Base-by-base conservation (phyloP, 202 grass and related monocot species). In the Tripidium arundinaceum region DNA sequence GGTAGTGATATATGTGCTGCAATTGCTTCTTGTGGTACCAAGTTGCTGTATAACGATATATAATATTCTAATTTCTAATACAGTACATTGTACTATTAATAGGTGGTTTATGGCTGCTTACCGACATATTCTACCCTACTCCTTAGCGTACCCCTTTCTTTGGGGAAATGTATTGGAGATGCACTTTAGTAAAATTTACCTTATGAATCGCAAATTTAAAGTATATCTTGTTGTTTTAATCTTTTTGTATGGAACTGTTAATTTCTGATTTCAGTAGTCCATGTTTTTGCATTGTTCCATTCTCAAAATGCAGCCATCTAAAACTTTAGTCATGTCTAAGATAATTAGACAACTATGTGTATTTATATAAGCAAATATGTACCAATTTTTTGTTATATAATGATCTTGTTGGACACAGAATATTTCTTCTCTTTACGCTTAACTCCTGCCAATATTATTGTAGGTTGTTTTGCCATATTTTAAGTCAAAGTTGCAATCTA, bases 391-490 rank as follows among this genome's bases (percentile, higher is more conserved):
- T 25, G 6, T 54, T 42, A 72, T 76, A 27, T 43, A 71, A 39
- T 55, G 42, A 73, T 77, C 21, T 70, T 31, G 11, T 81, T 14
- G 14, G 11, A 45, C 55, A 55, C 24, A 26, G 57, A 55, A 42
- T 38, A 42, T 79, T 68, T 79, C n/a, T 75, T 75, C 15, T 72
- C 45, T 83, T 63, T 74, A 4, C 29, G 39, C 19, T 79, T 27
- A 78, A 78, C 22, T 58, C 39, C 58, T 81, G 19, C 81, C 33
- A n/a, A 62, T 90, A 58, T 76, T 52, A 40, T 10, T 87, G 31
- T 65, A 99, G 96, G 96, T 99, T 82, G 84, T 96, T 93, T 91
- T 99, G 66, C 96, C 96, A 78, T 99, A 99, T 91, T 84, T 95
- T 63, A 99, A 93, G 70, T 93, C 96, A 81, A 99, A 99, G 83